phyloP scores from a whole-genome alignment of 2,329 filamentous ascomycete genomes.

The Aotearoamyces nothofagi region DNA sequence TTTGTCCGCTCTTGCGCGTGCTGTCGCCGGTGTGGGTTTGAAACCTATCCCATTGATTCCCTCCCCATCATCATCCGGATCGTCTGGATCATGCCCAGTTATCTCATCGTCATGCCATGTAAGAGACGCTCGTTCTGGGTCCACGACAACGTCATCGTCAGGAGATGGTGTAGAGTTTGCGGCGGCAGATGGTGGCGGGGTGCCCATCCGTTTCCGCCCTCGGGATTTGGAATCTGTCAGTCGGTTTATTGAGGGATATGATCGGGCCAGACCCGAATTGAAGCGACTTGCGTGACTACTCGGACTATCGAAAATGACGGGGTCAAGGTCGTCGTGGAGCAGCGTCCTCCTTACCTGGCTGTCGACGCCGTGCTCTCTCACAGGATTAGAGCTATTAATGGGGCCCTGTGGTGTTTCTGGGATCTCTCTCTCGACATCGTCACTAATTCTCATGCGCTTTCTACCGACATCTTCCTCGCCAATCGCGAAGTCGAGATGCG shows the following conservation, averaged over 20 bases:
- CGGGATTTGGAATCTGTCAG: conserved; percentile 16
- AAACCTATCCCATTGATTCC: conserved; percentile 56
- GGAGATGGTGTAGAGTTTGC: conserved; percentile 1
- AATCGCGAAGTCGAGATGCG: conserved; percentile 1
- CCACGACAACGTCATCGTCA: conserved; percentile 8
- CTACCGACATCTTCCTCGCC: conserved; percentile 8
- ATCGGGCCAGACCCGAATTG: conserved; percentile 5
- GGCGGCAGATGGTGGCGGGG: conserved; percentile 10
- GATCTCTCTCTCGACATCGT: conserved; percentile 8
- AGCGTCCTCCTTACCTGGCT: conserved; percentile 7
- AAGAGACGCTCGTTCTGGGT: conserved; percentile 32
- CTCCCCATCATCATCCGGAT: conserved; percentile 50
- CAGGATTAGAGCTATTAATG: conserved; percentile 6
- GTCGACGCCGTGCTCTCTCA: conserved; percentile 7
- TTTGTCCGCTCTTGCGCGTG: conserved; percentile 38
- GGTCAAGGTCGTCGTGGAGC: conserved; percentile 13
- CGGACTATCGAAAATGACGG: conserved; percentile 12
- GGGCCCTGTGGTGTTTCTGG: conserved; percentile 13
- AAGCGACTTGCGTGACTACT: conserved; percentile 4
- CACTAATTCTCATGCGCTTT: conserved; percentile 12
- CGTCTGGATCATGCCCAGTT: conserved; percentile 47
- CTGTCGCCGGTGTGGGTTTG: conserved; percentile 45
- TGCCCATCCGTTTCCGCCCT: conserved; percentile 12
- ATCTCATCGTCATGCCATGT: conserved; percentile 58
- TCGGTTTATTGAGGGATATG: conserved; percentile 16